A percentile compares a stretch with the other conserved stretches of the same genome.
These are phyloP conservation scores for Verticillium isaacii DNA, from an alignment of 2,329 filamentous ascomycete species.

Conservation along the genomic window DNA sequence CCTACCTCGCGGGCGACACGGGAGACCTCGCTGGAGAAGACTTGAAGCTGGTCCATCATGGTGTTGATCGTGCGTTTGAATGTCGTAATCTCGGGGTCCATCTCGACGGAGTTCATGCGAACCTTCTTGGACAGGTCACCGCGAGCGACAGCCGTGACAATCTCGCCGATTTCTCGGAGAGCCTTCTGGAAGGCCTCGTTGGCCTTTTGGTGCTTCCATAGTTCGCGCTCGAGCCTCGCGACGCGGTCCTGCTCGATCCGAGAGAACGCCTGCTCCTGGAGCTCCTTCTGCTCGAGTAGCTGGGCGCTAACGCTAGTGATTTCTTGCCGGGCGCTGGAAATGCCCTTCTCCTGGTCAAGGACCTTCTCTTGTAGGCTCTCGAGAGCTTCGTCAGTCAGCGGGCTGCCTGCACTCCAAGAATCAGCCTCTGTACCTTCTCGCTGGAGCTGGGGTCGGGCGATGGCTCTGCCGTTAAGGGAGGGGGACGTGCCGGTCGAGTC, in stretches of 20 bases:
- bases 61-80: constrained; percentile 99
- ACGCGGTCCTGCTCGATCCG: constrained; percentile 85
- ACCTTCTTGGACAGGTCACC: constrained; percentile 97
- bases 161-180: constrained; percentile 91
- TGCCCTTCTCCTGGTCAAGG: constrained; percentile 87
- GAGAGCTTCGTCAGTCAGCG: constrained; percentile 76
- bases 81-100: constrained; percentile 96
- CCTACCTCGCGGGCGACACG: constrained; percentile 92
- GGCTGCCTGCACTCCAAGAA: constrained; percentile 19
- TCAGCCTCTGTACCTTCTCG: constrained; percentile 16
- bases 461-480: constrained; percentile 34
- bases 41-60: constrained; percentile 97
- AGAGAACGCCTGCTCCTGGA: constrained; percentile 77
- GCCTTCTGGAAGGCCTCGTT: constrained; percentile 97
- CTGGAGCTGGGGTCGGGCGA: constrained; percentile 10
- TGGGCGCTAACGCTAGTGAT: constrained; percentile 82
- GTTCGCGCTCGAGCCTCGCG: constrained; percentile 81
- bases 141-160: constrained; percentile 91
- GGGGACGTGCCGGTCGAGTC: constrained; percentile 43
- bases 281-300: constrained; percentile 77
- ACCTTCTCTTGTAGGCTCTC: constrained; percentile 85
- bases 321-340: constrained; percentile 81
- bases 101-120: constrained; percentile 89
- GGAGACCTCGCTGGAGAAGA: constrained; percentile 95
- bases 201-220: constrained; percentile 96